A percentile compares a stretch with the other conserved stretches of the same genome.
These are phyloP conservation scores for Nannizziopsis barbatae DNA, from an alignment of 2,329 filamentous ascomycete genomes.

Conservation along the genomic window DNA sequence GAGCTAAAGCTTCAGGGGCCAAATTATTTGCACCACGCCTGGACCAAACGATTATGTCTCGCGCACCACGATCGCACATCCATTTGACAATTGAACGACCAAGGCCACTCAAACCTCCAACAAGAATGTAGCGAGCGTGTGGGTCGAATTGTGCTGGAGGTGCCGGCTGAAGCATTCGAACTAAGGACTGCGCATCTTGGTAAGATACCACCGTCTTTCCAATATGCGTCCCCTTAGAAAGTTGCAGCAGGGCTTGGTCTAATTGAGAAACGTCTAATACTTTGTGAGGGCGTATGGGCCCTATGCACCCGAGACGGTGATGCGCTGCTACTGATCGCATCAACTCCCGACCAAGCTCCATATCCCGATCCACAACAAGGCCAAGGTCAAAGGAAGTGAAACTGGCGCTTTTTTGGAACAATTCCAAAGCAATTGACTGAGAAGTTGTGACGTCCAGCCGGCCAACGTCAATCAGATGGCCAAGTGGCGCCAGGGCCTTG, in stretches of 20 bases:
- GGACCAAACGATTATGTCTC: constrained; percentile 20
- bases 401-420: constrained; percentile 11
- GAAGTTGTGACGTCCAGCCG: constrained; percentile 7
- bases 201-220: constrained; percentile 5
- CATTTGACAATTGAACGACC: constrained; percentile 17
- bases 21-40: constrained; percentile 9
- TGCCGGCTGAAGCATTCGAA: not conserved
- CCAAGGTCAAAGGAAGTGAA: constrained; percentile 10
- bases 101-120: constrained; percentile 19
- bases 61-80: constrained; percentile 20
- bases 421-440: constrained; percentile 6
- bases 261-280: constrained; percentile 11
- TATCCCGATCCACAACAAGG: not conserved
- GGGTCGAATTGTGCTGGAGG: not conserved
- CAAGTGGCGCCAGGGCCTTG: constrained; percentile 11
- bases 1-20: not conserved
- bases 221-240: constrained; percentile 12
- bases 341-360: constrained; percentile 11
- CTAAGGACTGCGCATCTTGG: constrained; percentile 6
- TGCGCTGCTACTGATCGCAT: constrained; percentile 11
- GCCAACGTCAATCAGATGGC: constrained; percentile 13
- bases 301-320: constrained; percentile 2
- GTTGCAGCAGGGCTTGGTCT: constrained; percentile 3
- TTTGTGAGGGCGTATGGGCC: not conserved
- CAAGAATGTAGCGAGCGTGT: constrained; percentile 17